Evolutionary conservation across 2,329 filamentous ascomycete genomes (phyloP), one percentile per base, ranked within the genome.

Genomic region (Neodidymelliopsis sp.): DNA sequence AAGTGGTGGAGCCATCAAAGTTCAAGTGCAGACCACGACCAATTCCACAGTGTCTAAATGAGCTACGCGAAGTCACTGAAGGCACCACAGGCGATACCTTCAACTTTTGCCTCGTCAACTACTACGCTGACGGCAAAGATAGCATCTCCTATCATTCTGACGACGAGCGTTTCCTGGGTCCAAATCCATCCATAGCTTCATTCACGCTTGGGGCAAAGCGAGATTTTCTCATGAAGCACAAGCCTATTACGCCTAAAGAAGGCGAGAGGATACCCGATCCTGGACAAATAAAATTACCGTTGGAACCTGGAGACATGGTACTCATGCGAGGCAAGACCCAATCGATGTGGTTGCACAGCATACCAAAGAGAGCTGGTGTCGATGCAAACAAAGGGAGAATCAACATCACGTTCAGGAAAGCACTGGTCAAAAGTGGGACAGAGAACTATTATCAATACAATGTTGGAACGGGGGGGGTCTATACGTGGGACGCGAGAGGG

Each of bases 361-460:
- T 93, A 29, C 89, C 89, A 0, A 92, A 92, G 70, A 75, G 89
- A 15, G 85, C 82, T 28, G 85, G 85, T 2, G 83, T 80, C 6
- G 79, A 80, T 67, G 83, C 82, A 33, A 81, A 80, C 22, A 80
- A 80, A 39, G 85, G 87, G 22, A 82, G 84, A 18, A 79, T 81
- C 59, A 93, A 93, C 65, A 91, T 93, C 55, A 93, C 90, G 0
- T 90, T 92, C 65, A 77, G 89, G 20, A 81, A 80, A 57, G 89
- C 87, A 16, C 79, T 90, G 77, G 79, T 88, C 16, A 87, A 81
- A 58, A 87, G 77, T 3, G 89, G 88, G 1, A 92, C 88, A 20
- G 86, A 90, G 62, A 93, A 93, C 70, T 92, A 93, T 70, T 91
- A 93, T 70, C 83, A 85, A 65, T 93, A 93, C 73, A 93, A 93